phyloP scores from a whole-genome alignment of 2,329 filamentous ascomycete species.

The Samsoniella hepiali region DNA sequence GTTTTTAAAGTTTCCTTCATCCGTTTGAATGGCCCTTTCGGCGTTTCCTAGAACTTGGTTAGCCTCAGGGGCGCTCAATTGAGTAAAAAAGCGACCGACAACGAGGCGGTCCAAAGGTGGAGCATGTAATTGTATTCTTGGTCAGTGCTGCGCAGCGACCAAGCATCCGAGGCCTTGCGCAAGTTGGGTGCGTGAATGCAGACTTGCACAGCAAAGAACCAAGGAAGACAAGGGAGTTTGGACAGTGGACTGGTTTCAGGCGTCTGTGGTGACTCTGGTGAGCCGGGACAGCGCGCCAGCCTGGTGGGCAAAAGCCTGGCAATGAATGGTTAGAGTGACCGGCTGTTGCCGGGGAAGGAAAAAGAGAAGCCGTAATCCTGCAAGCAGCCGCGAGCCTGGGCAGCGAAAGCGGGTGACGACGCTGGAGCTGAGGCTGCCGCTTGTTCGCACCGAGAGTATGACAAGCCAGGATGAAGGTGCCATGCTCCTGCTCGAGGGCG shows the following conservation, averaged over 20 bases:
- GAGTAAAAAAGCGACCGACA: not conserved
- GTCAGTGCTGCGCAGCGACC: constrained; percentile 7
- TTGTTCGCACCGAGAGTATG: not conserved
- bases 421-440: not conserved
- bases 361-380: not conserved
- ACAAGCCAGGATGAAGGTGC: not conserved
- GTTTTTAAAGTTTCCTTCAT: not conserved
- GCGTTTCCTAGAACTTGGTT: not conserved
- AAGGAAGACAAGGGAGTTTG: constrained; percentile 1
- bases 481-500: not conserved
- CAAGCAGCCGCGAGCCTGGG: not conserved
- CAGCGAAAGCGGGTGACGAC: not conserved
- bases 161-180: not conserved
- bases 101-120: constrained; percentile 2
- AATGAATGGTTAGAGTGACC: not conserved
- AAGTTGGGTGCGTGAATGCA: not conserved
- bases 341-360: not conserved
- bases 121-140: not conserved
- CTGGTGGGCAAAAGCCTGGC: not conserved
- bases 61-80: not conserved
- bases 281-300: not conserved
- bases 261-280: not conserved
- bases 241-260: constrained; percentile 13
- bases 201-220: not conserved
- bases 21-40: not conserved